Conservation (phyloP, 2,329 filamentous ascomycete genomes). For the Eutypella sp. region DNA sequence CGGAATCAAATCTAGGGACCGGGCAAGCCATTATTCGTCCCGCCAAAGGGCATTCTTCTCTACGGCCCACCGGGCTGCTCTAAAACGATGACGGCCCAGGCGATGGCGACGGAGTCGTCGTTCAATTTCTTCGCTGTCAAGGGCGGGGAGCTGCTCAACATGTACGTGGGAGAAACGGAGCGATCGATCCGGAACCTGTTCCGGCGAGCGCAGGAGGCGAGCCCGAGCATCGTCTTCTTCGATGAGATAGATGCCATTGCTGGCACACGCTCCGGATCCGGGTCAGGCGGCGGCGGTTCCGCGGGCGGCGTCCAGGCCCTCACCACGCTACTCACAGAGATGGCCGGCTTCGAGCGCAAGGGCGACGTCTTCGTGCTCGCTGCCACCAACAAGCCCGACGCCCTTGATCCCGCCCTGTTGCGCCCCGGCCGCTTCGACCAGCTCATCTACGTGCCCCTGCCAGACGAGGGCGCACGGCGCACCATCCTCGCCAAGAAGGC, state of each 20-base stretch:
- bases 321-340: conserved; percentile 85
- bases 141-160: conserved; percentile 86
- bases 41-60: conserved; percentile 77
- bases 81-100: conserved; percentile 88
- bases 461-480: conserved; percentile 64
- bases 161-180: conserved; percentile 96
- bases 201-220: conserved; percentile 75
- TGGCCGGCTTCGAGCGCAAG: conserved; percentile 88
- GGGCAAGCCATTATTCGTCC: conserved; percentile 39
- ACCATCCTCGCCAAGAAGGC: conserved; percentile 72
- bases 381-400: conserved; percentile 85
- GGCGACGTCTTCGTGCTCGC: conserved; percentile 82
- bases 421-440: conserved; percentile 82
- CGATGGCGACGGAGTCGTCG: conserved; percentile 82
- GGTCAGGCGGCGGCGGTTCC: conserved; percentile 37
- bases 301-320: conserved; percentile 69
- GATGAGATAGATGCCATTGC: conserved; percentile 91
- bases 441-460: conserved; percentile 80
- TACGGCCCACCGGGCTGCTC: conserved; percentile 94
- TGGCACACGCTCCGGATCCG: conserved; percentile 45
- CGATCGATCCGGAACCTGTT: conserved; percentile 81
- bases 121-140: conserved; percentile 95
- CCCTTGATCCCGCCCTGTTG: conserved; percentile 79
- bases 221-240: conserved; percentile 92
- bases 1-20: conserved; percentile 25